phyloP scores from a whole-genome alignment of 2,329 filamentous ascomycete species.

The Paraphoma sp. region DNA sequence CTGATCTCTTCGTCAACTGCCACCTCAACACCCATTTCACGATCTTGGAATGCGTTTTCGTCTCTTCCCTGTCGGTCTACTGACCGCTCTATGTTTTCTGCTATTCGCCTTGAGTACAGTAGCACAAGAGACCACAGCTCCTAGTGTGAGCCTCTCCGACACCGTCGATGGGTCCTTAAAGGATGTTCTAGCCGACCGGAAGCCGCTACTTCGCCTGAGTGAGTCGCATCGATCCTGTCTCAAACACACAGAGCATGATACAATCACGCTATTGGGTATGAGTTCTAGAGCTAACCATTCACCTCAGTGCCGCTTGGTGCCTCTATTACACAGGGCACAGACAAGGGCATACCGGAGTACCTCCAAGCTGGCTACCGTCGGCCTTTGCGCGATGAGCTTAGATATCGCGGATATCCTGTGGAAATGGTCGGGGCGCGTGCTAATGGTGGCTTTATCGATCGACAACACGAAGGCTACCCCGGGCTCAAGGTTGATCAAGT shows the following conservation, averaged over 20 bases:
- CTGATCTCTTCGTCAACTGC: too few species aligned
- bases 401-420: slow-evolving; percentile 5
- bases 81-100: background rate
- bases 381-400: slow-evolving; percentile 11
- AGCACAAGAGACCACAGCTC: background rate
- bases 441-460: slow-evolving; percentile 11
- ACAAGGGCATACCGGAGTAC: background rate
- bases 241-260: background rate
- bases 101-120: background rate
- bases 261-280: background rate
- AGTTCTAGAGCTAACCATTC: background rate
- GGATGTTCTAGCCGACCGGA: background rate
- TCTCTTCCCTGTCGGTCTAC: background rate
- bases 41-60: background rate
- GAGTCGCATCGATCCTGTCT: background rate
- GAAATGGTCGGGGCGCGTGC: slow-evolving; percentile 16
- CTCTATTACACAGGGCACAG: slow-evolving; percentile 13
- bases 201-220: slow-evolving; percentile 1
- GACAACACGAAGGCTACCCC: slow-evolving; percentile 18
- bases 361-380: slow-evolving; percentile 15
- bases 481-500: slow-evolving; percentile 6
- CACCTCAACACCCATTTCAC: background rate
- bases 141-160: background rate
- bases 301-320: slow-evolving; percentile 14
- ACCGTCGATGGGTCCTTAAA: background rate